These are phyloP conservation scores for Limnomonas spitsbergensis DNA, from an alignment of 139 green algal species.

Conservation along the genomic window DNA sequence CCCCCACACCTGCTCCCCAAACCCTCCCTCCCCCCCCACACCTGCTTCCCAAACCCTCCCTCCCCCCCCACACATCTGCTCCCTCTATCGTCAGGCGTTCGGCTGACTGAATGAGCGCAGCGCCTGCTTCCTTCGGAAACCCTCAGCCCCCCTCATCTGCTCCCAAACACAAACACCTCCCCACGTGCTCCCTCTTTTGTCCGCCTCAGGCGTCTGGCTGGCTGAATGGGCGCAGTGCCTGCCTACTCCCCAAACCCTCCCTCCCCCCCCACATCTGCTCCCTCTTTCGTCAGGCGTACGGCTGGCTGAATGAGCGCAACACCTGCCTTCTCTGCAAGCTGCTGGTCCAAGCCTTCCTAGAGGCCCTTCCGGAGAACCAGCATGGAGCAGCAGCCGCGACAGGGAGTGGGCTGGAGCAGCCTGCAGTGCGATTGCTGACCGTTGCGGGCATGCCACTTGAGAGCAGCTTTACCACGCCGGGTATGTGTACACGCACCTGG, in stretches of 20 bases:
- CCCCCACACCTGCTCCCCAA: too few species aligned
- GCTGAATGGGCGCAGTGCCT: not conserved
- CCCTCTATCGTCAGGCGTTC: not conserved
- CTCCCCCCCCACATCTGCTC: too few species aligned
- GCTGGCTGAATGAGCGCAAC: not conserved
- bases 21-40: too few species aligned
- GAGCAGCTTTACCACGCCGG: not conserved
- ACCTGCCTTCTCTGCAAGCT: not conserved
- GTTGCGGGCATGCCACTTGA: not conserved
- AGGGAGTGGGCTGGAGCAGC: too few species aligned
- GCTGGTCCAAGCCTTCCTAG: slow-evolving; percentile 2
- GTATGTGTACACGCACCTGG: too few species aligned
- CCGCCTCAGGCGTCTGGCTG: not conserved
- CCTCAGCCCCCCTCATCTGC: too few species aligned
- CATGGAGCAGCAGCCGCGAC: not conserved
- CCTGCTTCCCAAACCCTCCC: too few species aligned
- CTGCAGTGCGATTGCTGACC: not conserved
- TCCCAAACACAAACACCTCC: too few species aligned
- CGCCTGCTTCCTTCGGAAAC: not conserved
- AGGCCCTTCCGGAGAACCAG: not conserved
- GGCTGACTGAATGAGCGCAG: not conserved
- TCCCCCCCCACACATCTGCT: too few species aligned
- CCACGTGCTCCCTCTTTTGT: not conserved
- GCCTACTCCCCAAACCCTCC: too few species aligned
- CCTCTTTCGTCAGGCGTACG: not conserved